phyloP scores from a whole-genome alignment of 441 rosid genomes.

The Erodium texanum region DNA sequence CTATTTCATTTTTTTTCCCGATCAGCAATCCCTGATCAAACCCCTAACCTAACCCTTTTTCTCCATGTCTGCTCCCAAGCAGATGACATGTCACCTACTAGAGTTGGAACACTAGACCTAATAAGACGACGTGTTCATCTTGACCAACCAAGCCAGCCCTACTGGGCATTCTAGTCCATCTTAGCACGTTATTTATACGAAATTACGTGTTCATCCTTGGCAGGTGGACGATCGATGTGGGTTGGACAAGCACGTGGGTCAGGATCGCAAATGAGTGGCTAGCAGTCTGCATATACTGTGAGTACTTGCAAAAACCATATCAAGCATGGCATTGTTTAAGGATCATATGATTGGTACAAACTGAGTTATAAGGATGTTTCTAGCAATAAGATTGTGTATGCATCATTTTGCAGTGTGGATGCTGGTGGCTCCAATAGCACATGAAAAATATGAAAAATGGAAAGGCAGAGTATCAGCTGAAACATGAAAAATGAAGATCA shows the following conservation, averaged over 20 bases:
- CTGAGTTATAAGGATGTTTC: neutral
- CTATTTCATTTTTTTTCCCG: no score
- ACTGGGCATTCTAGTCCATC: no score
- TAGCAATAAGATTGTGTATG: neutral
- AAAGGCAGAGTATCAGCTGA: constrained; percentile 34
- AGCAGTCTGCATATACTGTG: constrained; percentile 86
- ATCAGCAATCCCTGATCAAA: no score
- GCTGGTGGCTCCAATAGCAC: constrained; percentile 68
- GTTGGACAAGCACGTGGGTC: constrained; percentile 99
- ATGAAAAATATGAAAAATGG: no score
- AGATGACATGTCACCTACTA: no score
- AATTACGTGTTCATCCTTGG: constrained; percentile 8
- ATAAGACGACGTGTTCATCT: no score
- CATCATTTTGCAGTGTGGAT: constrained; percentile 67
- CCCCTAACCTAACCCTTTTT: no score
- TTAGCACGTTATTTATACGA: neutral
- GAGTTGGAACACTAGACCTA: no score
- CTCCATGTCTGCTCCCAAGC: neutral
- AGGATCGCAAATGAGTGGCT: constrained; percentile 88
- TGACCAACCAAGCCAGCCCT: no score
- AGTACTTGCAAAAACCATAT: constrained; percentile 23
- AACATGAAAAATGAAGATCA: neutral
- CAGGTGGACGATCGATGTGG: constrained; percentile 99
- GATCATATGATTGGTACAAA: no score
- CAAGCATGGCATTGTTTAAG: no score